Conservation (phyloP, 176 grass and related monocot genomes). For the Triticum urartu region DNA sequence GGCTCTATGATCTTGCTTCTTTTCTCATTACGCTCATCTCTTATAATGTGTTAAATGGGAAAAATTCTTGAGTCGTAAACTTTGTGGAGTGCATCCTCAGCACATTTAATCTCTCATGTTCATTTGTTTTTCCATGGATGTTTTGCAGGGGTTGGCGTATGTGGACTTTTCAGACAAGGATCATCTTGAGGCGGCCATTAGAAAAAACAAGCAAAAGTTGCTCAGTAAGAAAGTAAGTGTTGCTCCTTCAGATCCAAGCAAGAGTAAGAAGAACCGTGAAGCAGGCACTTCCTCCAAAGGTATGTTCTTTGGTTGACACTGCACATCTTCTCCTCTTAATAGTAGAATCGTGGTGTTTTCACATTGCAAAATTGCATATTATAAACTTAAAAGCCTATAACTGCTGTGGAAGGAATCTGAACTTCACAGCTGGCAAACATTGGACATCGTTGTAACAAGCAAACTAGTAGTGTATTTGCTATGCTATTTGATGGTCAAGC, state of each 20-base stretch:
- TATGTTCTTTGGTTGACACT: slow-evolving; percentile 27
- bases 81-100: slow-evolving; percentile 4
- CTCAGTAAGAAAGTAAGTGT: slow-evolving; percentile 78
- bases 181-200: slow-evolving; percentile 82
- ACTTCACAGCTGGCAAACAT: no score
- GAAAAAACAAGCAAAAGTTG: slow-evolving; percentile 75
- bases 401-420: not conserved
- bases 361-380: not conserved
- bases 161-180: slow-evolving; percentile 87
- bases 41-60: not conserved
- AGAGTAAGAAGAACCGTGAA: slow-evolving; percentile 56
- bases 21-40: not conserved
- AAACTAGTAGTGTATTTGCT: not conserved
- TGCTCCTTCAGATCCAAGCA: slow-evolving; percentile 81
- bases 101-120: not conserved
- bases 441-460: no score
- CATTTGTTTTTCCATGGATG: slow-evolving; percentile 14
- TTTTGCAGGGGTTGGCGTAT: slow-evolving; percentile 81
- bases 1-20: not conserved
- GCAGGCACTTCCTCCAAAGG: slow-evolving; percentile 41
- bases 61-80: not conserved
- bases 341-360: not conserved
- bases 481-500: not conserved
- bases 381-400: slow-evolving; percentile 7
- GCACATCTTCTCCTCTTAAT: not conserved